phyloP scores from a whole-genome alignment of 129 eudicot genomes.

The Silybum marianum region DNA sequence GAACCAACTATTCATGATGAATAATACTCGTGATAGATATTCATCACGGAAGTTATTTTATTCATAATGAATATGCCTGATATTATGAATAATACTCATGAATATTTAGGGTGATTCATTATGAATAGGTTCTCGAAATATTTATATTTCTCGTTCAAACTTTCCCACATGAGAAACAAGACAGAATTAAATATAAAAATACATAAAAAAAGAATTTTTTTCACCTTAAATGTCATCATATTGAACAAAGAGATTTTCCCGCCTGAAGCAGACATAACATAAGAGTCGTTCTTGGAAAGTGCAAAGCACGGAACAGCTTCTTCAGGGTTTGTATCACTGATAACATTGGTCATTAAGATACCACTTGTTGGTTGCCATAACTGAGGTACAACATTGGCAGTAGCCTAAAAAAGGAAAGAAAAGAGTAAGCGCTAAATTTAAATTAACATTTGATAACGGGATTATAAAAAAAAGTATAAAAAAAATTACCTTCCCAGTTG shows the following conservation, averaged over 20 bases:
- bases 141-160: neutral
- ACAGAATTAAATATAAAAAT: neutral
- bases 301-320: slow-evolving; percentile 91
- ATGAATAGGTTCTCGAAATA: neutral
- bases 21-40: neutral
- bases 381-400: slow-evolving; percentile 60
- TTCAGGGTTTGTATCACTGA: slow-evolving; percentile 69
- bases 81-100: neutral
- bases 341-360: slow-evolving; percentile 79
- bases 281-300: slow-evolving; percentile 85
- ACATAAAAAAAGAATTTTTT: neutral
- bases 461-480: neutral
- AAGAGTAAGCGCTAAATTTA: slow-evolving; percentile 9
- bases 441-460: neutral
- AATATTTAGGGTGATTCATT: neutral
- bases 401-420: slow-evolving; percentile 47
- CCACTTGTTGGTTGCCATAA: slow-evolving; percentile 94
- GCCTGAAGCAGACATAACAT: slow-evolving; percentile 92
- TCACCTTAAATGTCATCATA: slow-evolving; percentile 92
- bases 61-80: neutral
- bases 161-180: neutral
- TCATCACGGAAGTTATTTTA: neutral
- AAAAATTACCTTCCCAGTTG: slow-evolving; percentile 57
- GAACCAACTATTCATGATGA: neutral
- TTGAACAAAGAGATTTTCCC: slow-evolving; percentile 85